phyloP scores from a whole-genome alignment of 2,329 filamentous ascomycete species.

The Aspergillus sp. region DNA sequence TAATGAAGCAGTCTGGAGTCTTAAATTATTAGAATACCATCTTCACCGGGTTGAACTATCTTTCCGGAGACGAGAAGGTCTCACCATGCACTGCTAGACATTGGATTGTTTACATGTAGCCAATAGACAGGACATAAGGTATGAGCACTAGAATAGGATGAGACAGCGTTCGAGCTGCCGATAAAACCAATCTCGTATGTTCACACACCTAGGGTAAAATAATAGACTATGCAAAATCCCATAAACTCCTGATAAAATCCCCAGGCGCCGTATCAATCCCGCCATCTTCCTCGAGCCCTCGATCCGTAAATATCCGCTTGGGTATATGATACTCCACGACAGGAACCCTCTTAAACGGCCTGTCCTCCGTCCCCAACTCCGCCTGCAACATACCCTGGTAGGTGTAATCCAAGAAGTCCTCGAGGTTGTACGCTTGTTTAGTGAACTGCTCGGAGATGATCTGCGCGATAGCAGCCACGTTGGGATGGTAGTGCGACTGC shows the following conservation, averaged over 20 bases:
- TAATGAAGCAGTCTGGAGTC: too few species aligned
- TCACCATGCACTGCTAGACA: too few species aligned
- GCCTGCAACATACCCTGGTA: slow-evolving; percentile 70
- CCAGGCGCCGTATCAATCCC: slow-evolving; percentile 32
- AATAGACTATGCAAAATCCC: slow-evolving; percentile 26
- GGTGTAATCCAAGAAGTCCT: slow-evolving; percentile 93
- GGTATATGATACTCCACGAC: slow-evolving; percentile 93
- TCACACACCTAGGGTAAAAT: too few species aligned
- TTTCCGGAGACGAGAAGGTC: too few species aligned
- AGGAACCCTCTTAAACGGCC: slow-evolving; percentile 74
- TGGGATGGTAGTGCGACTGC: slow-evolving; percentile 91
- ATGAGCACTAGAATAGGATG: too few species aligned
- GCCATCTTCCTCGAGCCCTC: slow-evolving; percentile 33
- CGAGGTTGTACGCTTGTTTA: slow-evolving; percentile 87
- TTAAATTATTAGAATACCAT: too few species aligned
- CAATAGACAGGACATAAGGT: too few species aligned
- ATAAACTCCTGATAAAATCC: slow-evolving; percentile 28
- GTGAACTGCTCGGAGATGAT: slow-evolving; percentile 97
- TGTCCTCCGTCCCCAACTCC: slow-evolving; percentile 57
- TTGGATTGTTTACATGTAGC: too few species aligned
- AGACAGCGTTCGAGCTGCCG: too few species aligned
- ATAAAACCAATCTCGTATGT: too few species aligned
- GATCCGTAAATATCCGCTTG: slow-evolving; percentile 61
- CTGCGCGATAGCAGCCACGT: slow-evolving; percentile 85
- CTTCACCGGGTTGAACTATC: too few species aligned